These are phyloP conservation scores for Auricularia auricula-judae DNA, from an alignment of 768 basidiomycete species.

Conservation along the genomic window DNA sequence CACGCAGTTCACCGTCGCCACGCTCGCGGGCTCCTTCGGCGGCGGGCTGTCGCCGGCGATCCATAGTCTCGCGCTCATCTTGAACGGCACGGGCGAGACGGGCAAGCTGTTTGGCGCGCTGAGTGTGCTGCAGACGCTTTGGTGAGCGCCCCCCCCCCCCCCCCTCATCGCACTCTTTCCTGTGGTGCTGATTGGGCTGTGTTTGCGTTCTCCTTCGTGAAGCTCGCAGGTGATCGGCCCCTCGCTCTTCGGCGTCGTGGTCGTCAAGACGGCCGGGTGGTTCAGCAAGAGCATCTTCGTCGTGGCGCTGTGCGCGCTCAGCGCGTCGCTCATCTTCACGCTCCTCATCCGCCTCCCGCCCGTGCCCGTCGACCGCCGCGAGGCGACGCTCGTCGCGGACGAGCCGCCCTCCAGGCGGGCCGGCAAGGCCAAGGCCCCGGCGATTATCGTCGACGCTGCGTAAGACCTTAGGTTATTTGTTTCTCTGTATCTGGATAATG, in stretches of 20 bases:
- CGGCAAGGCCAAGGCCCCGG: neutral
- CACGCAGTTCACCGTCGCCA: slow-evolving; percentile 38
- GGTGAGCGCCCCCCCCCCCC: slow-evolving; percentile 22
- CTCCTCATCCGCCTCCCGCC: neutral
- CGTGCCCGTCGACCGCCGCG: neutral
- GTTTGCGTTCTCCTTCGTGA: slow-evolving; percentile 5
- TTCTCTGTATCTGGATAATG: neutral
- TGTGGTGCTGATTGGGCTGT: neutral
- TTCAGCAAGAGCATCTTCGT: slow-evolving; percentile 65
- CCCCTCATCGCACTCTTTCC: slow-evolving; percentile 6
- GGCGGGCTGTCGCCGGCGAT: slow-evolving; percentile 53
- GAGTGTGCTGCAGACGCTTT: slow-evolving; percentile 59
- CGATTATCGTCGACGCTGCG: neutral
- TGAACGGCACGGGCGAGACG: slow-evolving; percentile 42
- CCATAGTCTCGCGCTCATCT: slow-evolving; percentile 60
- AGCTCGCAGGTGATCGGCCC: slow-evolving; percentile 66
- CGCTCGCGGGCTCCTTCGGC: slow-evolving; percentile 44
- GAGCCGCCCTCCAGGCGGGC: neutral
- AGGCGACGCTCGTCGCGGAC: neutral
- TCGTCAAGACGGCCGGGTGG: slow-evolving; percentile 54
- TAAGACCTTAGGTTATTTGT: neutral
- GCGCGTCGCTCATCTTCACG: neutral
- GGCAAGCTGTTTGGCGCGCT: slow-evolving; percentile 75
- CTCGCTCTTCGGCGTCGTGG: slow-evolving; percentile 59
- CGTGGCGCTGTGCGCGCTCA: slow-evolving; percentile 31